Base-by-base conservation (phyloP, 768 basidiomycete species). In the Bullera alba region DNA sequence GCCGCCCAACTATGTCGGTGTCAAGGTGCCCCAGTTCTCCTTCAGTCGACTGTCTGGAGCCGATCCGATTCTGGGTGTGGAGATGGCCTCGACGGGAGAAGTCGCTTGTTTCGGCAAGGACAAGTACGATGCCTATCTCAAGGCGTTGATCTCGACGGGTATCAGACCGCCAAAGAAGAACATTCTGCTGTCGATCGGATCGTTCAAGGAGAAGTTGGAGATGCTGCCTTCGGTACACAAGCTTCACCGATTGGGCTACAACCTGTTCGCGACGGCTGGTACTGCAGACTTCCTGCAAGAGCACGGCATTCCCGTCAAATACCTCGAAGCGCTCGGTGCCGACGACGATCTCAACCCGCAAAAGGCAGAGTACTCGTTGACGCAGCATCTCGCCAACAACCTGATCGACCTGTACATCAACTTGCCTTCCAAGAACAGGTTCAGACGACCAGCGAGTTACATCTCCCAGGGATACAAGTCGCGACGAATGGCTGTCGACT, bases 321-420 rank as follows among this genome's bases (percentile, higher is more conserved):
- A 91, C 71, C 80, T 96, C 43, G 92, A 96, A 67, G 85, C 86
- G 3, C 78, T 96, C 28, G 82, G 80, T 3, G 70, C 72, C 27
- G 71, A 73, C 12, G 87, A 86, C 48, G 71, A 71, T 21, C 76
- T 77, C 32, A 83, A 83, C 71, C 75, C 83, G 57, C 87, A 92
- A 73, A 99, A 99, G 73, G 87, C 89, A 2, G 95, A 97, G 71
- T 99, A 96, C 73, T 97, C 95, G 0, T 77, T 99, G 51, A 91
- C 88, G 3, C 90, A 95, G 72, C 95, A 99, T 76, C 76, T 99
- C 54, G 72, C 67, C 50, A 93, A 93, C 74, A 91, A 92, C 73
- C 77, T 95, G 62, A 99, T 99, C 70, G 95, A 99, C 75, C 87
- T 97, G 83, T 99, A 96, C 73, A 93, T 99, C 81, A 99, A 99